Evolutionary conservation across 805 yeast genomes (phyloP), one percentile per base, ranked within the genome.

Genomic region (Metschnikowia lochheadii): DNA sequence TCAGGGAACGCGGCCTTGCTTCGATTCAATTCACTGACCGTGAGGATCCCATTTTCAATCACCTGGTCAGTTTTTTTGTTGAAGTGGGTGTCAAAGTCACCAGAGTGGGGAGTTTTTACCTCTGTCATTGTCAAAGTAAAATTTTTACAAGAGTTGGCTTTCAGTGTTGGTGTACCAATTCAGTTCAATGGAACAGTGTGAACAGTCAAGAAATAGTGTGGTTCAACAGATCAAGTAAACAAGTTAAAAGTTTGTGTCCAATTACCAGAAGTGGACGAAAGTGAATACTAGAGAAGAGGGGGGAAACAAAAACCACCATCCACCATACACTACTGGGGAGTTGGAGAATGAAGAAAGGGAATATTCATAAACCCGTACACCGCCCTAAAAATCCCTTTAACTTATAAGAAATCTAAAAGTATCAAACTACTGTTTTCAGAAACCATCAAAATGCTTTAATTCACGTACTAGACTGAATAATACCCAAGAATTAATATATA

Each of bases 31-130:
- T 66, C 65, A 56, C 73, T 75, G 44, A 79, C 68, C 15, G 79
- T 78, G 51, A 76, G 68, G 14, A 78, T 68, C 11, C 84, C 85
- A 31, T 79, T 76, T 21, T 62, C 46, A 31, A 49, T 50, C 26
- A 54, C 41, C 29, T 56, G 76, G 57, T 80, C 84, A 44, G 75
- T 73, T 10, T 75, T 83, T 52, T 76, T 70, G 56, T 74, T 69
- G 64, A 78, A 80, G 62, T 81, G 85, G 43, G 67, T 72, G 61
- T 73, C 77, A 63, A 59, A 67, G 57, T 72, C 70, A 32, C 73
- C 75, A 43, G 51, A 49, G 36, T 43, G 49, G 5, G 50, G 35
- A 17, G 54, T 35, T 41, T 40, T 49, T 8, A 48, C 34, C 29
- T 41, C 48, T 14, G 45, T 35, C 54, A 51, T 51, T 3, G 40